A percentile compares a stretch with the other conserved stretches of the same genome.
These are phyloP conservation scores for Plasmodium chabaudi DNA, from an alignment of 169 alveolate genomes.

Conservation along the genomic window DNA sequence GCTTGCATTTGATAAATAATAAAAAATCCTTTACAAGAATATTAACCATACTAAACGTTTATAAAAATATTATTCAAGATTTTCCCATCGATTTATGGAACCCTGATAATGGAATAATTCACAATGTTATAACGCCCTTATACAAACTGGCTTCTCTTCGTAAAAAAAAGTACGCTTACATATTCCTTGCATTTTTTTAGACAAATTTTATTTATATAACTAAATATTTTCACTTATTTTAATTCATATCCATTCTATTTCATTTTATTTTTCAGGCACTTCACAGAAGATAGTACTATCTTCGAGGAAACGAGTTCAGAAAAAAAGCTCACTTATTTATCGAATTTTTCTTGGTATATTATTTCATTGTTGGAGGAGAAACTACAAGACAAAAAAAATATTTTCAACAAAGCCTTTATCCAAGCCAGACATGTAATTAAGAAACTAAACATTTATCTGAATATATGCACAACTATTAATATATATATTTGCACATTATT, in stretches of 20 bases:
- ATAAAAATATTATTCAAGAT: conserved; percentile 53
- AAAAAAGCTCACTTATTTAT: conserved; percentile 44
- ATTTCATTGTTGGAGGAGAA: conserved; percentile 58
- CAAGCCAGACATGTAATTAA: conserved; percentile 73
- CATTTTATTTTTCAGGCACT: conserved; percentile 22
- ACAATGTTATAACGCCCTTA: conserved; percentile 37
- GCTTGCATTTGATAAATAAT: conserved; percentile 54
- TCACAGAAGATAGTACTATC: conserved; percentile 52
- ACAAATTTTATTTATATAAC: background rate
- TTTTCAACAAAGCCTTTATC: conserved; percentile 65
- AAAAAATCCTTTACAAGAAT: conserved; percentile 64
- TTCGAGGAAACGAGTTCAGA: conserved; percentile 44
- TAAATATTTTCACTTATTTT: too few relatives aligned
- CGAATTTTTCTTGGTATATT: conserved; percentile 67
- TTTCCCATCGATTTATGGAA: conserved; percentile 58
- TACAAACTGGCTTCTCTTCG: conserved; percentile 59
- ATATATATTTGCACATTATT: conserved; percentile 1
- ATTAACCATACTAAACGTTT: conserved; percentile 39
- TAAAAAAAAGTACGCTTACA: conserved; percentile 55
- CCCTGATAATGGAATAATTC: conserved; percentile 55
- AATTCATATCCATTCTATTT: too few relatives aligned
- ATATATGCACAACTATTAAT: background rate
- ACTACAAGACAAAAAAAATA: conserved; percentile 25
- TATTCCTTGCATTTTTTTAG: background rate
- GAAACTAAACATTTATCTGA: background rate